Evolutionary conservation across 202 grass and related monocot species (phyloP).

Genomic region (Zoysia matrella): DNA sequence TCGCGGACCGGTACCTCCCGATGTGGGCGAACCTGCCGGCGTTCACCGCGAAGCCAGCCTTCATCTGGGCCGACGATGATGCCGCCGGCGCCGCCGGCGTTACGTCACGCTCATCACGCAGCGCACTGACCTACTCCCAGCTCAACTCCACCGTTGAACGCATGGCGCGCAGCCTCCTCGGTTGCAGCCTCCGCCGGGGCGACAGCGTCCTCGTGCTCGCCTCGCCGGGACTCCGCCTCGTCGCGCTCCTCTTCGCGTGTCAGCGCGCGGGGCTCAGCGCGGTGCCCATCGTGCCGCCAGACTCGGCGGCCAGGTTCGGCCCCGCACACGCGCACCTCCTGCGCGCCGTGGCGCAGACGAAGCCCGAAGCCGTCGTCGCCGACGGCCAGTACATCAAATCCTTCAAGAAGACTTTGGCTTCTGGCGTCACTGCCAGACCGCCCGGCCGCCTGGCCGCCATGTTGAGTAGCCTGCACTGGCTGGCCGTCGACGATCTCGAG

Average conservation of each 20-base stretch:
- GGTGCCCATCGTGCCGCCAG: slow-evolving; percentile 55
- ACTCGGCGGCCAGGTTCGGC: slow-evolving; percentile 9
- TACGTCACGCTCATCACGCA: not conserved
- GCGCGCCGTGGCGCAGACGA: slow-evolving; percentile 52
- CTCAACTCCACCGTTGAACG: slow-evolving; percentile 38
- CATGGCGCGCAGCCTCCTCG: slow-evolving; percentile 55
- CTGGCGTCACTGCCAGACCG: no score
- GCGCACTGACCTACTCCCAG: slow-evolving; percentile 50
- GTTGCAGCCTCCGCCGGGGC: slow-evolving; percentile 6
- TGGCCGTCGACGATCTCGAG: no score
- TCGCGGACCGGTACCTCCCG: slow-evolving; percentile 59
- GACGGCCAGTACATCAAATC: slow-evolving; percentile 19
- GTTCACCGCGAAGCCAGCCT: slow-evolving; percentile 52
- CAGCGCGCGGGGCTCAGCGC: slow-evolving; percentile 62
- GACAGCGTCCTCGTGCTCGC: slow-evolving; percentile 63
- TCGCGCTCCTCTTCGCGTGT: slow-evolving; percentile 64
- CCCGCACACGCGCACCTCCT: slow-evolving; percentile 47
- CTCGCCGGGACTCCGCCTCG: slow-evolving; percentile 54
- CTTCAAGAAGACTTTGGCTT: not conserved
- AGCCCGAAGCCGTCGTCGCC: slow-evolving; percentile 45
- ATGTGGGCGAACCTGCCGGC: slow-evolving; percentile 54
- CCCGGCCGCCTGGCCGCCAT: no score
- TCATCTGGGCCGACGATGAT: slow-evolving; percentile 54
- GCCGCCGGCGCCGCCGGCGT: not conserved
- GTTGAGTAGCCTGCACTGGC: no score